phyloP scores from a whole-genome alignment of 2,329 filamentous ascomycete genomes.

The Cladophialophora psammophila region DNA sequence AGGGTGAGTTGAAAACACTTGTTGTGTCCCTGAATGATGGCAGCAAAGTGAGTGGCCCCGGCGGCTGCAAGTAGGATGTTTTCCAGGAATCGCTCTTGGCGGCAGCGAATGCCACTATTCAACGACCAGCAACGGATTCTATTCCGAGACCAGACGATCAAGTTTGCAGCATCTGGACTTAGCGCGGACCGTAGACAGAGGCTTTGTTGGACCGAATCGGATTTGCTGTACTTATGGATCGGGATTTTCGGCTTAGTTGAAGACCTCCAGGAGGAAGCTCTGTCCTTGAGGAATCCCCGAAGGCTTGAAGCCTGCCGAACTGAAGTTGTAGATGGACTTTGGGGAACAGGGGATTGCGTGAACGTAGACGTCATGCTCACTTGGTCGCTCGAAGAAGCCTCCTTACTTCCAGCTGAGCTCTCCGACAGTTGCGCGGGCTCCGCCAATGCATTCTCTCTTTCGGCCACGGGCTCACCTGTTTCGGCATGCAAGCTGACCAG shows the following conservation, averaged over 20 bases:
- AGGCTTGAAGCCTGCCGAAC: neutral
- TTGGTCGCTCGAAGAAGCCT: neutral
- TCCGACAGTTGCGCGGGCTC: neutral
- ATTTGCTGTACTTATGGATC: slow-evolving; percentile 4
- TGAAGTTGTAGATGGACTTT: neutral
- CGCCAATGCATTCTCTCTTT: neutral
- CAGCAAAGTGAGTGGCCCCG: slow-evolving; percentile 9
- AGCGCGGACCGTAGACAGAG: slow-evolving; percentile 2
- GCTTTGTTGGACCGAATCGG: neutral
- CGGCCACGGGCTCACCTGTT: neutral
- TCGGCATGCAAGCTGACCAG: neutral
- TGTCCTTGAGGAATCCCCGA: neutral
- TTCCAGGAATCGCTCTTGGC: slow-evolving; percentile 5
- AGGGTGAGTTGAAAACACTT: slow-evolving; percentile 1
- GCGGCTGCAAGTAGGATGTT: slow-evolving; percentile 12
- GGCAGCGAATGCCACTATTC: neutral
- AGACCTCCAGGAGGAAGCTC: neutral
- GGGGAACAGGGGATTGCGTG: neutral
- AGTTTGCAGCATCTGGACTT: slow-evolving; percentile 12
- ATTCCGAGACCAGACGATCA: slow-evolving; percentile 15
- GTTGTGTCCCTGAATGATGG: neutral
- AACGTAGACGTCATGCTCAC: neutral
- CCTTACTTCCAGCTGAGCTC: neutral
- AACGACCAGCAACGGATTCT: slow-evolving; percentile 1
- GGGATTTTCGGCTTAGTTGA: neutral